Evolutionary conservation across 1,284 basidiomycete species (phyloP).

Genomic region (Pholiota adiposa): DNA sequence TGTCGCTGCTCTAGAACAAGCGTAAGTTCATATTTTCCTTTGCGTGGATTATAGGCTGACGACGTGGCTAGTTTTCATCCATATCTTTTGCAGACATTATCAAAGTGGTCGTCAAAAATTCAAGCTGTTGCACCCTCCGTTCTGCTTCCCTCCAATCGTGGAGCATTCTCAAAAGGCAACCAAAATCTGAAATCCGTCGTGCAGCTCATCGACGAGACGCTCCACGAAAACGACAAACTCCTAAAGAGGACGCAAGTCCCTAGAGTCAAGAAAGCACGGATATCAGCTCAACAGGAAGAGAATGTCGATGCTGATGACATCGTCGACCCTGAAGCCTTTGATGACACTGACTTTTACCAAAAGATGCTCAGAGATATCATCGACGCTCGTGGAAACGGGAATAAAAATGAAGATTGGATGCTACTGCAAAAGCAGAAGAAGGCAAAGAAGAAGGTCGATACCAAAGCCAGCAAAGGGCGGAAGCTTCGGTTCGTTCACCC

Average conservation of each 20-base stretch:
- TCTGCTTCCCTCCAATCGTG: constrained; percentile 71
- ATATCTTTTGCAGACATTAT: constrained; percentile 73
- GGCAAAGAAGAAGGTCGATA: constrained; percentile 85
- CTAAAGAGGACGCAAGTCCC: constrained; percentile 60
- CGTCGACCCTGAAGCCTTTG: constrained; percentile 66
- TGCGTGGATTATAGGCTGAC: not conserved
- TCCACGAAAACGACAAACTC: constrained; percentile 59
- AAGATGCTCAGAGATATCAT: constrained; percentile 89
- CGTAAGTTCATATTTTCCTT: constrained; percentile 43
- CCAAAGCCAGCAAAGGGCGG: constrained; percentile 92
- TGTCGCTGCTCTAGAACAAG: constrained; percentile 55
- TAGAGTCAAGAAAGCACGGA: constrained; percentile 48
- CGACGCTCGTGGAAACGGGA: constrained; percentile 59
- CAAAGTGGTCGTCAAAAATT: constrained; percentile 94
- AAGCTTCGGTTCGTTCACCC: constrained; percentile 67
- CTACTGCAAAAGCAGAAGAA: constrained; percentile 67
- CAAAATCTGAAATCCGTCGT: constrained; percentile 62
- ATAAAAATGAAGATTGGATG: constrained; percentile 63
- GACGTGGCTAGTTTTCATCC: constrained; percentile 58
- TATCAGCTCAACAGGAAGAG: constrained; percentile 35
- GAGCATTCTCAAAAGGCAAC: constrained; percentile 58
- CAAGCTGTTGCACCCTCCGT: constrained; percentile 84
- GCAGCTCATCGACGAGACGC: constrained; percentile 74
- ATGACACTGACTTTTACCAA: constrained; percentile 93
- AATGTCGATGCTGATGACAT: constrained; percentile 37